phyloP scores from a whole-genome alignment of 257 asterid species.

The Solanum bulbocastanum region DNA sequence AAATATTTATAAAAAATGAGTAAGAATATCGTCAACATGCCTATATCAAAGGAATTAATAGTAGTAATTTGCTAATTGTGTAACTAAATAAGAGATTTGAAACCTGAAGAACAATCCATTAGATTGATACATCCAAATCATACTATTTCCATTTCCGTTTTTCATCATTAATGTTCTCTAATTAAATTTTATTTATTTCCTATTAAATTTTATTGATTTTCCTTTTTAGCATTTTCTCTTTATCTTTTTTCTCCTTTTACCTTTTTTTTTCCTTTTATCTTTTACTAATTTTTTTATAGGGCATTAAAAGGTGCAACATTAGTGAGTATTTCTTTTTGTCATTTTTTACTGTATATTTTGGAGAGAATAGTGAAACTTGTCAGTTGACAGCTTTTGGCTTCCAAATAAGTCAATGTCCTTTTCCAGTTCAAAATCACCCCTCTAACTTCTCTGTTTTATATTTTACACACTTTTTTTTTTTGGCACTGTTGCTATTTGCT shows the following conservation, averaged over 20 bases:
- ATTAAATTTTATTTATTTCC: background rate
- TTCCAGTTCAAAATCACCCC: background rate
- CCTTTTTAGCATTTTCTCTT: background rate
- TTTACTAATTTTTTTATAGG: background rate
- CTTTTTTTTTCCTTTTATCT: background rate
- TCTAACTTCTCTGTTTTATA: background rate
- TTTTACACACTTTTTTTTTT: background rate
- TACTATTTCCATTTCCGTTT: background rate
- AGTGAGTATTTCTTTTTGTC: background rate
- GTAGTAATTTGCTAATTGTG: background rate
- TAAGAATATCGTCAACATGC: background rate
- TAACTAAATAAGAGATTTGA: background rate
- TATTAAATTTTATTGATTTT: background rate
- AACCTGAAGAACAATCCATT: background rate
- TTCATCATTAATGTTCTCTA: background rate
- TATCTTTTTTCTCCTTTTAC: background rate
- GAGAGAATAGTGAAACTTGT: background rate
- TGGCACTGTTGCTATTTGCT: background rate
- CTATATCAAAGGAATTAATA: background rate
- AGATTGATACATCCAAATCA: background rate
- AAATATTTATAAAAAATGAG: background rate
- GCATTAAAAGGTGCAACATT: background rate
- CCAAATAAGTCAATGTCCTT: constrained; percentile 1
- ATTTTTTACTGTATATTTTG: background rate
- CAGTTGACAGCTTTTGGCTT: background rate